Evolutionary conservation across 805 yeast genomes (phyloP).

Genomic region (Millerozyma miso): DNA sequence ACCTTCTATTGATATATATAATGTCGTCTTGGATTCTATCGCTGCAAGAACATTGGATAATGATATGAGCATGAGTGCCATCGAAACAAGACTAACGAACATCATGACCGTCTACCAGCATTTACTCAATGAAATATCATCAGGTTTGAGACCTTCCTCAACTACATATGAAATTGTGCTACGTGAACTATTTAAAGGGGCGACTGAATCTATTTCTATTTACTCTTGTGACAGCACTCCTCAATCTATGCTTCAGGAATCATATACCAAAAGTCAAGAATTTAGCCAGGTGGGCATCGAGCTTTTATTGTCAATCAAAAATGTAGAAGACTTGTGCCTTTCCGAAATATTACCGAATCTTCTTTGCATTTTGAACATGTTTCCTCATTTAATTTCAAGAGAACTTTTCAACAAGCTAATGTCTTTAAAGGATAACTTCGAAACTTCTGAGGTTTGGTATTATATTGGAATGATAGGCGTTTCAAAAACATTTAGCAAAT

Average conservation of each 20-base stretch:
- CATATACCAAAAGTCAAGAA: constrained; percentile 41
- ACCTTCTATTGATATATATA: constrained; percentile 52
- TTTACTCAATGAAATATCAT: constrained; percentile 30
- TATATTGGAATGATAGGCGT: constrained; percentile 36
- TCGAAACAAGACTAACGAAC: constrained; percentile 59
- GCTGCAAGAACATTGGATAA: constrained; percentile 46
- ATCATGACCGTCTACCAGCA: constrained; percentile 67
- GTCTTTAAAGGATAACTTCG: constrained; percentile 14
- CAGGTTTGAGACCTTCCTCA: constrained; percentile 46
- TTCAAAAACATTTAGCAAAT: constrained; percentile 17
- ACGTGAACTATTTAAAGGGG: constrained; percentile 46
- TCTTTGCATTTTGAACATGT: constrained; percentile 23
- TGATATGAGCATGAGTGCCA: constrained; percentile 23
- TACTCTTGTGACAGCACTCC: constrained; percentile 43
- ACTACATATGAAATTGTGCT: constrained; percentile 51
- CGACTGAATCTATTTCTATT: constrained; percentile 33
- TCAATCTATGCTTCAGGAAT: constrained; percentile 47
- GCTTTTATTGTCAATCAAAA: constrained; percentile 43
- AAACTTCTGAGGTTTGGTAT: constrained; percentile 16
- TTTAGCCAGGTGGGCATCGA: constrained; percentile 43
- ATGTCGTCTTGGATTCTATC: constrained; percentile 53
- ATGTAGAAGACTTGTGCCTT: constrained; percentile 30
- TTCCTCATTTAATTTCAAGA: constrained; percentile 25
- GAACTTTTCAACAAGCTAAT: constrained; percentile 12
- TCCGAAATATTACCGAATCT: constrained; percentile 30